These are phyloP conservation scores for Lactarius trivialis DNA, from an alignment of 768 basidiomycete species.

Conservation along the genomic window DNA sequence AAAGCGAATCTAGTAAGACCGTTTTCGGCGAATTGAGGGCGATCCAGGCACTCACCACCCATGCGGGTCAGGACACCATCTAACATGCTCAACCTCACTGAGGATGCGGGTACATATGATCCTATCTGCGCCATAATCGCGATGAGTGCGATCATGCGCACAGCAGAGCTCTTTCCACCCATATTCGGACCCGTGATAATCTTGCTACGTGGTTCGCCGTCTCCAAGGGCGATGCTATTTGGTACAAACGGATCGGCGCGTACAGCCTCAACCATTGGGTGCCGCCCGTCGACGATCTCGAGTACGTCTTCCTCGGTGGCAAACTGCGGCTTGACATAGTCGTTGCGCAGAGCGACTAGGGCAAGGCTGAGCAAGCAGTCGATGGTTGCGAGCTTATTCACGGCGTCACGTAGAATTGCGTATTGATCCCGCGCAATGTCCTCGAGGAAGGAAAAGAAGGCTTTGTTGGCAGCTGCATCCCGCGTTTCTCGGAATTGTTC, in stretches of 20 bases:
- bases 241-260: conserved; percentile 79
- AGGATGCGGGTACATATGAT: conserved; percentile 79
- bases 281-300: conserved; percentile 77
- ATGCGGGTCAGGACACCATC: conserved; percentile 85
- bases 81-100: conserved; percentile 68
- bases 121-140: conserved; percentile 86
- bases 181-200: conserved; percentile 84
- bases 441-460: conserved; percentile 59
- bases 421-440: conserved; percentile 69
- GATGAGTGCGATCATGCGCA: conserved; percentile 72
- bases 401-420: conserved; percentile 60
- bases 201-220: conserved; percentile 44
- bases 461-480: conserved; percentile 54
- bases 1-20: conserved; percentile 3
- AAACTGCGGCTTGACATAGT: conserved; percentile 76
- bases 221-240: conserved; percentile 67
- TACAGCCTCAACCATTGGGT: conserved; percentile 87
- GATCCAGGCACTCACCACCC: conserved; percentile 52
- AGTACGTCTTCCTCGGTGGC: conserved; percentile 57
- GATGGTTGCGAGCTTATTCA: conserved; percentile 73
- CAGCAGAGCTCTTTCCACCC: conserved; percentile 84
- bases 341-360: conserved; percentile 63
- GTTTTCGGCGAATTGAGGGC: background rate
- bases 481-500: conserved; percentile 71
- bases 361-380: conserved; percentile 88